Evolutionary conservation across 257 asterid species (phyloP), one percentile per base, ranked within the genome.

Genomic region (Eucommia ulmoides): DNA sequence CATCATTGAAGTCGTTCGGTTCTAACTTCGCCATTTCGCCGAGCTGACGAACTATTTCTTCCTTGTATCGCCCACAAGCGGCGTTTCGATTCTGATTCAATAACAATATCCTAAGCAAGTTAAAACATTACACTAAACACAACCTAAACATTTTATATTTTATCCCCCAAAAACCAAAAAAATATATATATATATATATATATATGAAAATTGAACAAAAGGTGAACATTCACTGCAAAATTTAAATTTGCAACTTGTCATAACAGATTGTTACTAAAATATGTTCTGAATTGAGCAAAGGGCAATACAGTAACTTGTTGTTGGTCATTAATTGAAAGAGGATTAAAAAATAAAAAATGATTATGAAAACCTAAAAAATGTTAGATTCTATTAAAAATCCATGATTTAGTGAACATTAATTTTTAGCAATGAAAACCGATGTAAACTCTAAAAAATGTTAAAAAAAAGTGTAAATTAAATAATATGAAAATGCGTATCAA

Each of bases 51-150:
- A 86, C 76, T 50, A 91, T 77, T 42, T 86, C 96, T 60, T 74
- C 93, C 62, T 81, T 91, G 71, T 86, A 70, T 64, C 71, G 74
- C 19, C 99, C 99, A 63, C 93, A 91, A 0, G 71, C 63, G 10
- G 89, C 81, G 74, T 91, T 86, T 33, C 99, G 91, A 52, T 91
- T 91, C 99, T 91, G 70, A 61, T 50, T 47, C 52, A 66, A 63
- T 19, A 51, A 48, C 49, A 65, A 29, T 38, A 62, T 23, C 35
- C 52, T 49, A 35, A 47, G 23, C 22, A 54, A 46, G 56, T 59
- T 24, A 68, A 23, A 25, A 51, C 45, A 15, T 49, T 19, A 7
- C 2, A 46, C 20, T 33, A 33, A 9, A 20, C 20, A 33, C 24
- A 24, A 22, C 24, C 44, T n/a, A n/a, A n/a, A n/a, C n/a, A n/a